These are phyloP conservation scores for Coleophoma eucalyptorum DNA, from an alignment of 2,329 filamentous ascomycete genomes.

Conservation along the genomic window DNA sequence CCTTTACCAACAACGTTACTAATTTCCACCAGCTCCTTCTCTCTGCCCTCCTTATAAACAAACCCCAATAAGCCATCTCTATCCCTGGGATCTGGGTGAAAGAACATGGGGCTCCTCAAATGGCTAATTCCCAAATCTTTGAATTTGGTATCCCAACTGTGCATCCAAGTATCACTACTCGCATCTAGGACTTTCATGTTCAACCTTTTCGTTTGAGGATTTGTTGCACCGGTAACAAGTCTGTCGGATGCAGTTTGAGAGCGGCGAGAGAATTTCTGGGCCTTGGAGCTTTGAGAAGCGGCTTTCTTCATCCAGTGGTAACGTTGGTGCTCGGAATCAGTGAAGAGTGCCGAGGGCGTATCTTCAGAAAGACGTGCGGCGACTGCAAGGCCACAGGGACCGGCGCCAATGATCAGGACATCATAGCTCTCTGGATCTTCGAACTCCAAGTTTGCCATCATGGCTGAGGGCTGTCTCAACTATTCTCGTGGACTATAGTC, in stretches of 20 bases:
- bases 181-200: constrained; percentile 64
- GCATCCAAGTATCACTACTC: constrained; percentile 61
- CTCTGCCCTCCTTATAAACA: constrained; percentile 56
- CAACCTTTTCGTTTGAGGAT: constrained; percentile 4
- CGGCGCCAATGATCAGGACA: constrained; percentile 60
- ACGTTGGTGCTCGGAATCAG: constrained; percentile 75
- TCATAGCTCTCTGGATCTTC: constrained; percentile 43
- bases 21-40: constrained; percentile 65
- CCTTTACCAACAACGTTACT: constrained; percentile 74
- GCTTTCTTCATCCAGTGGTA: constrained; percentile 67
- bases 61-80: constrained; percentile 70
- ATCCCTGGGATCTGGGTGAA: constrained; percentile 74
- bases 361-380: constrained; percentile 69
- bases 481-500: no score
- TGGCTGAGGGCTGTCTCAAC: no score
- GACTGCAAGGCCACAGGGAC: constrained; percentile 70
- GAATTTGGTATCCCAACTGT: constrained; percentile 68
- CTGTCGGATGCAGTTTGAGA: constrained; percentile 31
- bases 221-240: constrained; percentile 14
- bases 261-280: constrained; percentile 24
- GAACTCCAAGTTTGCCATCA: no score
- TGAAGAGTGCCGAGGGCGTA: constrained; percentile 76
- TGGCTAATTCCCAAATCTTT: constrained; percentile 65
- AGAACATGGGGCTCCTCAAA: constrained; percentile 77
- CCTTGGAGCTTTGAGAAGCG: constrained; percentile 43